phyloP scores from a whole-genome alignment of 1,139 yeast genomes.

The Wickerhamomyces sp. region DNA sequence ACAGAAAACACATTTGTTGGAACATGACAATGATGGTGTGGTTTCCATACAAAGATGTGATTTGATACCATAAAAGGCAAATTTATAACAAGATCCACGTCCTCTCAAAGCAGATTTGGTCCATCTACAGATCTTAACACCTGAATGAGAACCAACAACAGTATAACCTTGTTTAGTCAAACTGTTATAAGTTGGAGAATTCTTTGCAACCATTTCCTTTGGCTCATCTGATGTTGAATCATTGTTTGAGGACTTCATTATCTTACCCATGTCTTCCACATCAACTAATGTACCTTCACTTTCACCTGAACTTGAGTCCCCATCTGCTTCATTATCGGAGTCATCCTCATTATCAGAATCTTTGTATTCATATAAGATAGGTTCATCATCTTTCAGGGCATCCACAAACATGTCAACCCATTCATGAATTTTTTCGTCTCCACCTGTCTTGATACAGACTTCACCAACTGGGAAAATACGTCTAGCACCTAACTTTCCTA shows the following conservation, averaged over 20 bases:
- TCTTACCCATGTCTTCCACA: constrained; percentile 79
- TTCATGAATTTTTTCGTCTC: constrained; percentile 54
- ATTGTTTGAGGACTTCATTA: constrained; percentile 30
- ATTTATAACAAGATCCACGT: constrained; percentile 90
- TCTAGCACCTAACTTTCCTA: constrained; percentile 81
- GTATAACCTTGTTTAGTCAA: constrained; percentile 92
- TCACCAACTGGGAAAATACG: constrained; percentile 83
- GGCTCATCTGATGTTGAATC: constrained; percentile 28
- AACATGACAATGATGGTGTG: constrained; percentile 89
- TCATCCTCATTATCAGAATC: constrained; percentile 45
- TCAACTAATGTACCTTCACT: constrained; percentile 48
- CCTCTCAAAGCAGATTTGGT: constrained; percentile 92
- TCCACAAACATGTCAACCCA: constrained; percentile 63
- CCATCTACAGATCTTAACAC: constrained; percentile 95
- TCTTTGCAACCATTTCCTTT: constrained; percentile 86
- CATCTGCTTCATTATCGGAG: constrained; percentile 27
- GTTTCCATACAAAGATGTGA: constrained; percentile 96
- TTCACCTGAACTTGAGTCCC: constrained; percentile 30
- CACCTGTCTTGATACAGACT: constrained; percentile 72
- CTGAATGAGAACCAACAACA: constrained; percentile 90
- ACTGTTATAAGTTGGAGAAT: constrained; percentile 85
- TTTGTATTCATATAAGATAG: constrained; percentile 46
- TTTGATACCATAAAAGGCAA: constrained; percentile 84
- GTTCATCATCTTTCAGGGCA: constrained; percentile 63
- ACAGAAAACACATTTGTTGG: constrained; percentile 93